phyloP scores from a whole-genome alignment of 2,329 filamentous ascomycete species.

The Acephala macrosclerotiorum region DNA sequence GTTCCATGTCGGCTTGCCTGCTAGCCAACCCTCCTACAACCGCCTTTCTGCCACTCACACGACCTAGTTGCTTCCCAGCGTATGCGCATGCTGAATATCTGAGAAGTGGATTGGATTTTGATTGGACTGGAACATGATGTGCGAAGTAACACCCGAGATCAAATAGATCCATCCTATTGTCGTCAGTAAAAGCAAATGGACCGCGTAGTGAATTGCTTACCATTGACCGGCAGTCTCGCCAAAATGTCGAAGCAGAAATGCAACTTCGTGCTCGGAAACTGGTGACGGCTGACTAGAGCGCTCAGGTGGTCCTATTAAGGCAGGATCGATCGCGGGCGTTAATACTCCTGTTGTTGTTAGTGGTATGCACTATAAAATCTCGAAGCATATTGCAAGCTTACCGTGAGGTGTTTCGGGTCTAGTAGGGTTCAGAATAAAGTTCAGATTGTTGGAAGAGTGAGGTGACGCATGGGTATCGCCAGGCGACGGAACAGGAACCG shows the following conservation, averaged over 20 bases:
- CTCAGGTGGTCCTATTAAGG: conserved; percentile 39
- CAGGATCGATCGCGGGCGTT: conserved; percentile 54
- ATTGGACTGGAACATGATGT: conserved; percentile 64
- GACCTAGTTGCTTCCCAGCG: conserved; percentile 66
- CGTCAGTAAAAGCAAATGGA: conserved; percentile 12
- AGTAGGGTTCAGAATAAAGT: conserved; percentile 60
- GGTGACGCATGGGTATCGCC: conserved; percentile 33
- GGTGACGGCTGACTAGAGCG: conserved; percentile 29
- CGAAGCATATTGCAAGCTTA: conserved; percentile 16
- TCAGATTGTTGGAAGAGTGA: conserved; percentile 53
- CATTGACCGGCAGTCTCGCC: conserved; percentile 66
- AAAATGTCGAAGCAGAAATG: conserved; percentile 67
- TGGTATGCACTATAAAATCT: background rate
- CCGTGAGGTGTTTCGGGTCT: conserved; percentile 33
- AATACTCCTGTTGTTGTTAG: conserved; percentile 43
- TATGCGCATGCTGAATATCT: conserved; percentile 65
- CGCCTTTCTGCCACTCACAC: conserved; percentile 59
- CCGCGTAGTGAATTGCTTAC: conserved; percentile 44
- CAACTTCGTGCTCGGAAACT: conserved; percentile 61
- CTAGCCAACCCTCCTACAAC: conserved; percentile 55
- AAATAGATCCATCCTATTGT: conserved; percentile 58
- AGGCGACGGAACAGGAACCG: conserved; percentile 31
- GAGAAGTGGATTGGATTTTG: conserved; percentile 55
- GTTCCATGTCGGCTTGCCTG: conserved; percentile 58
- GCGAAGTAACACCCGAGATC: conserved; percentile 66